Percentiles rank a stretch among this genome's conserved stretches.
phyloP scores from a whole-genome alignment of 495 filamentous ascomycete genomes.

The Xylaria venustula region DNA sequence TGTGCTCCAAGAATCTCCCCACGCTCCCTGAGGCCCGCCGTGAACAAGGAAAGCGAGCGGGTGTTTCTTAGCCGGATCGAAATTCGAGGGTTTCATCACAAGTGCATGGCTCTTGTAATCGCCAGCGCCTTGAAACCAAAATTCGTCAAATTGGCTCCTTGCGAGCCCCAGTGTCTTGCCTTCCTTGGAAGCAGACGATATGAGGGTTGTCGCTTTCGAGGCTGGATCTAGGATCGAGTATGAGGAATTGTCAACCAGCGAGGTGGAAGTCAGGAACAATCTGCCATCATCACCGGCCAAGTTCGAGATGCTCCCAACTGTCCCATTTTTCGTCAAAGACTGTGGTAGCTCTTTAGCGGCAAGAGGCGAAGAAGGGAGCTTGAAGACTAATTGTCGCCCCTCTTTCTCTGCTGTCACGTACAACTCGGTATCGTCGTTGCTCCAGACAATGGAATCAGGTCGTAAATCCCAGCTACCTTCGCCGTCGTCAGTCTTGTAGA shows the following conservation, averaged over 20 bases:
- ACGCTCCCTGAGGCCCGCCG: constrained; percentile 84
- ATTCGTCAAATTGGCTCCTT: constrained; percentile 60
- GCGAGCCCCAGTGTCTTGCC: constrained; percentile 70
- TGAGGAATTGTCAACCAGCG: constrained; percentile 65
- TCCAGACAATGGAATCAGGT: constrained; percentile 65
- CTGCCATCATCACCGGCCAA: constrained; percentile 45
- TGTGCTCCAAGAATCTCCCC: constrained; percentile 81
- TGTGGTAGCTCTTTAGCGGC: constrained; percentile 54
- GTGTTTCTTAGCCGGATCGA: constrained; percentile 71
- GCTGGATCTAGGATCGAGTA: constrained; percentile 61
- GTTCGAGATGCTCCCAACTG: constrained; percentile 56
- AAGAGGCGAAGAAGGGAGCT: constrained; percentile 54
- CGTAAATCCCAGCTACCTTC: constrained; percentile 66
- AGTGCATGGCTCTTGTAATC: constrained; percentile 69
- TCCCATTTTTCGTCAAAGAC: constrained; percentile 59
- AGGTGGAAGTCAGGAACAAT: constrained; percentile 65
- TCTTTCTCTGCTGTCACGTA: constrained; percentile 66
- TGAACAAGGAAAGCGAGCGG: constrained; percentile 83
- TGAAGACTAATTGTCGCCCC: constrained; percentile 63
- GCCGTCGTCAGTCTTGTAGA: constrained; percentile 61
- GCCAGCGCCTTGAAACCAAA: constrained; percentile 60
- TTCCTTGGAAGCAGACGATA: constrained; percentile 68
- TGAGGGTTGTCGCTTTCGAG: constrained; percentile 36
- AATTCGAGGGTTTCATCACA: constrained; percentile 78
- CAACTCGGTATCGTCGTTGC: constrained; percentile 61